Evolutionary conservation across 225 moss, liverwort and hornwort genomes (phyloP).

Genomic region (Lunularia cruciata): DNA sequence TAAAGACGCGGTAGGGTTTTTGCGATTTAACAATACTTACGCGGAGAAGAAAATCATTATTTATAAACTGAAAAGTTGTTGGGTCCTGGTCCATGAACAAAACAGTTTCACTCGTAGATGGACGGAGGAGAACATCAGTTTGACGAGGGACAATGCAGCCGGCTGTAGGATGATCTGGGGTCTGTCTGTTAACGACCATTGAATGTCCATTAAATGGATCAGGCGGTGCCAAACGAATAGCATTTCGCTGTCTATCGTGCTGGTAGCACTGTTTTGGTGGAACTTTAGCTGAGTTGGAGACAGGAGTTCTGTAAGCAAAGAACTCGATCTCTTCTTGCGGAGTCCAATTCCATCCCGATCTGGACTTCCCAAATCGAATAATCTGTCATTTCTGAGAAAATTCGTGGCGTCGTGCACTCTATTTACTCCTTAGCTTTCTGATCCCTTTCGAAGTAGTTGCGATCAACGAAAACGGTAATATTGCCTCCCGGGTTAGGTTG

Average conservation of each 20-base stretch:
- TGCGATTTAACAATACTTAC: neutral
- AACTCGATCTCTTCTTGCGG: conserved; percentile 2
- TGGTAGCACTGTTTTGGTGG: too few relatives aligned
- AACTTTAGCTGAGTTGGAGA: too few relatives aligned
- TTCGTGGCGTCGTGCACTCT: neutral
- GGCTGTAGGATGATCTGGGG: neutral
- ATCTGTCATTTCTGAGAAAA: conserved; percentile 8
- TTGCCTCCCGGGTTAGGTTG: conserved; percentile 7
- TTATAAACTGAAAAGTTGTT: neutral
- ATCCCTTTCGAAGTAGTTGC: conserved; percentile 20
- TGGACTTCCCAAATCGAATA: conserved; percentile 4
- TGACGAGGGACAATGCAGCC: neutral
- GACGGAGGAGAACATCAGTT: conserved; percentile 7
- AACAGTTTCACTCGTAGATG: neutral
- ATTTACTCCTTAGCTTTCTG: conserved; percentile 1
- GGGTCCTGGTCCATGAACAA: neutral
- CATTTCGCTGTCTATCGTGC: too few relatives aligned
- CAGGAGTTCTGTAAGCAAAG: neutral
- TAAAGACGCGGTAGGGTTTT: neutral
- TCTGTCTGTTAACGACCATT: conserved; percentile 6
- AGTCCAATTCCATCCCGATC: neutral
- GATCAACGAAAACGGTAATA: conserved; percentile 15
- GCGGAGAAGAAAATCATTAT: neutral
- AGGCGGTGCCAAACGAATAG: too few relatives aligned
- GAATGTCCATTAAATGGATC: too few relatives aligned